A percentile compares a stretch with the other conserved stretches of the same genome.
phyloP scores from a whole-genome alignment of 306 rosid genomes.

The Cucurbita maxima region DNA sequence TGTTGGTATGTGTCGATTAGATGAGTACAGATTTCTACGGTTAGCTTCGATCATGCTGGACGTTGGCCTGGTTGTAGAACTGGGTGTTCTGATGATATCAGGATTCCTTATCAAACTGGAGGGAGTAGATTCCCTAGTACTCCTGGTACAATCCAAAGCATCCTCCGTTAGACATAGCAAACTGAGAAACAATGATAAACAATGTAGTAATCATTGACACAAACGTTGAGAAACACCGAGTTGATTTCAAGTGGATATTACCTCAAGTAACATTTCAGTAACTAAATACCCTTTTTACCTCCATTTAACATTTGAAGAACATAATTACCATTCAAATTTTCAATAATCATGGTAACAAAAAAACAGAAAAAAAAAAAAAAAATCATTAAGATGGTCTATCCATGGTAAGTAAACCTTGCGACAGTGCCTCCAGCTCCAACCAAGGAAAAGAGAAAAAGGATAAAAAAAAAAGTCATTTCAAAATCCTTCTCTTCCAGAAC shows the following conservation, averaged over 20 bases:
- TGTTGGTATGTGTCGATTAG: slow-evolving; percentile 54
- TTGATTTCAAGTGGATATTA: neutral
- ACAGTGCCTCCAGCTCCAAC: neutral
- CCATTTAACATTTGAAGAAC: neutral
- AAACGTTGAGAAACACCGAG: neutral
- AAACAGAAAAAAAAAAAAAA: neutral
- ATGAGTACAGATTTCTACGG: slow-evolving; percentile 30
- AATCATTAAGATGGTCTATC: neutral
- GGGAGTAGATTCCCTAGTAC: slow-evolving; percentile 86
- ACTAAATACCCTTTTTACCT: neutral
- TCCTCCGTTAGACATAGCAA: neutral
- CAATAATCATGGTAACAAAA: neutral
- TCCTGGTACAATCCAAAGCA: slow-evolving; percentile 33
- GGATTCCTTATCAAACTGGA: slow-evolving; percentile 71
- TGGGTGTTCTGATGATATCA: slow-evolving; percentile 48
- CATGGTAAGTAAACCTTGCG: neutral
- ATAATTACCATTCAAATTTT: neutral
- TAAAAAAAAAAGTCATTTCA: neutral
- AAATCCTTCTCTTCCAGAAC: neutral
- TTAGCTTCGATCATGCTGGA: slow-evolving; percentile 28
- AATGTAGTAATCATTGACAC: neutral
- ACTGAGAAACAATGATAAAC: neutral
- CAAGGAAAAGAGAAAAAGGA: neutral
- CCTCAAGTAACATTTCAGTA: neutral
- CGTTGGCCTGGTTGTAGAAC: slow-evolving; percentile 71